phyloP scores from a whole-genome alignment of 352 stramenopile genomes.

The Phytophthora foliorum region DNA sequence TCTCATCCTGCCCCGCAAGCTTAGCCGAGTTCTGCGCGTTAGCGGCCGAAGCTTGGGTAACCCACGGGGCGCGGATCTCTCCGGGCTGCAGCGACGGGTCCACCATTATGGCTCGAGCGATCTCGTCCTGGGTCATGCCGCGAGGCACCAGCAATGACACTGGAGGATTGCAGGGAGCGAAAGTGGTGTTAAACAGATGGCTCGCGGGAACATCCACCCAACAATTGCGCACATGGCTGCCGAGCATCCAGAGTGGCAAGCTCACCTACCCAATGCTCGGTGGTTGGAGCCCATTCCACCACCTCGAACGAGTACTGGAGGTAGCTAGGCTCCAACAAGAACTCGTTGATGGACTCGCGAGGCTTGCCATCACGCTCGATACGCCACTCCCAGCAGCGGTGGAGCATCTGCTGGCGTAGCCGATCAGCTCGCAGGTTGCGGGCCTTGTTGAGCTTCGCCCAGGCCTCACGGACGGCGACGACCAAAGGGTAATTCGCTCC shows the following conservation, averaged over 20 bases:
- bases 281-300: neutral
- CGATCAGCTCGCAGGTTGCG: neutral
- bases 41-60: neutral
- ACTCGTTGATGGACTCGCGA: neutral
- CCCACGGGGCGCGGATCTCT: neutral
- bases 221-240: conserved; percentile 4
- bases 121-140: neutral
- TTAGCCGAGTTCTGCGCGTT: too few relatives aligned
- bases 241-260: neutral
- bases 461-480: neutral
- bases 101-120: neutral
- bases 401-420: neutral
- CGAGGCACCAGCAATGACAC: neutral
- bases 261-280: neutral
- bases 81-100: neutral
- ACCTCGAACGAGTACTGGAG: conserved; percentile 6
- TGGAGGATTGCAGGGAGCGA: neutral
- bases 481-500: neutral
- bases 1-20: too few relatives aligned
- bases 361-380: neutral
- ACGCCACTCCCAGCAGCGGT: neutral
- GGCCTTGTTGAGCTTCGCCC: neutral
- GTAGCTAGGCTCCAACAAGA: neutral
- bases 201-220: neutral
- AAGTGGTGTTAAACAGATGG: conserved; percentile 5